Percentiles rank a stretch among this genome's conserved stretches.
These are phyloP conservation scores for Agaricales sp. DNA, from an alignment of 1,284 basidiomycete species.

Conservation along the genomic window DNA sequence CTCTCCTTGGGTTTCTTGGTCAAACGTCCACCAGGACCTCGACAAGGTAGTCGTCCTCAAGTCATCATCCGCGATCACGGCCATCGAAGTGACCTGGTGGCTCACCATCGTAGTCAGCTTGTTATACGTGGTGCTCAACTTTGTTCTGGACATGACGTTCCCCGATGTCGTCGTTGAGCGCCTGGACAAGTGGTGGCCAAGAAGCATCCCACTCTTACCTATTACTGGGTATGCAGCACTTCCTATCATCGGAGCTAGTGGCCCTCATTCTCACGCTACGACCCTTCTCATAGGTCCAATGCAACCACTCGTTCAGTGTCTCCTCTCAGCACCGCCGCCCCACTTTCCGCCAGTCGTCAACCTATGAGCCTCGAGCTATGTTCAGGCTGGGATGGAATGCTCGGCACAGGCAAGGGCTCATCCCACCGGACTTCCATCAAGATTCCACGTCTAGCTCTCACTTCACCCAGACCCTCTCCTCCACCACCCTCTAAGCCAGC, in stretches of 20 bases:
- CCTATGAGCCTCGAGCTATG: slow-evolving; percentile 23
- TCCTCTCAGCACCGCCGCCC: slow-evolving; percentile 7
- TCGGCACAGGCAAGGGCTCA: slow-evolving; percentile 23
- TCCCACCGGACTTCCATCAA: slow-evolving; percentile 10
- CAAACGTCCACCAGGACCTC: slow-evolving; percentile 22
- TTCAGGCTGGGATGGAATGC: slow-evolving; percentile 45
- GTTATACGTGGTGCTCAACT: slow-evolving; percentile 25
- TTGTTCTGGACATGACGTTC: slow-evolving; percentile 33
- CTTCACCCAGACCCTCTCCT: slow-evolving; percentile 13
- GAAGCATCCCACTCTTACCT: not conserved
- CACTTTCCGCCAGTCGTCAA: slow-evolving; percentile 2
- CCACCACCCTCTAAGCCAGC: slow-evolving; percentile 11
- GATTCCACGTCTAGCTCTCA: slow-evolving; percentile 11
- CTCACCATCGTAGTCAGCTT: slow-evolving; percentile 24
- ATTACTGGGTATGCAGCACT: too few relatives aligned
- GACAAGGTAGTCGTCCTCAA: slow-evolving; percentile 23
- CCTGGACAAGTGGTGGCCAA: slow-evolving; percentile 13
- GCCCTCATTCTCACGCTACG: too few relatives aligned
- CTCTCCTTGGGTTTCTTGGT: slow-evolving; percentile 22
- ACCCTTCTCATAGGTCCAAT: too few relatives aligned
- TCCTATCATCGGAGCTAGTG: too few relatives aligned
- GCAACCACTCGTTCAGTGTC: slow-evolving; percentile 11
- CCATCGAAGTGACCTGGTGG: slow-evolving; percentile 26
- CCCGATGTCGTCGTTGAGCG: slow-evolving; percentile 15
- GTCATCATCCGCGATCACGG: slow-evolving; percentile 14